Percentiles rank a stretch among this genome's conserved stretches.
Evolutionary conservation across 2,329 filamentous ascomycete species (phyloP).

Genomic region (Microsporum canis): DNA sequence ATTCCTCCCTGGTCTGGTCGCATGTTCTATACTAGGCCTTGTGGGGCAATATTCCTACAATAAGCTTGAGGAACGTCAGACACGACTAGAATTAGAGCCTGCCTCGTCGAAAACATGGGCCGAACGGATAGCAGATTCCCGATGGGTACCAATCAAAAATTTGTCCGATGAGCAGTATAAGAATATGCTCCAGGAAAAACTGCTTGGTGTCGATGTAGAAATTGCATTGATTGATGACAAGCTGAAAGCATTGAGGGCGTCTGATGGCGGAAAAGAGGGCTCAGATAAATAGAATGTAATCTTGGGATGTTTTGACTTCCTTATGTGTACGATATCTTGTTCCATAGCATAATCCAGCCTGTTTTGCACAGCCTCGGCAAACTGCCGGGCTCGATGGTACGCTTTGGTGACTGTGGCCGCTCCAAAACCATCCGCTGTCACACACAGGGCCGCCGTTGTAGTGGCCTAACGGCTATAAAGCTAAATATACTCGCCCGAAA

Average conservation of each 20-base stretch:
- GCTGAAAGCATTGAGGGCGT: constrained; percentile 45
- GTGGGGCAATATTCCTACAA: constrained; percentile 48
- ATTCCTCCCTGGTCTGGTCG: constrained; percentile 46
- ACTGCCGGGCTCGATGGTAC: background rate
- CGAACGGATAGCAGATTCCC: constrained; percentile 47
- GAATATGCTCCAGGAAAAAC: constrained; percentile 57
- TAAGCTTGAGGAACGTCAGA: constrained; percentile 33
- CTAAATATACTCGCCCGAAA: background rate
- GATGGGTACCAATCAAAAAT: constrained; percentile 59
- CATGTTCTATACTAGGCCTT: constrained; percentile 49
- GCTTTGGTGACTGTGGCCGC: background rate
- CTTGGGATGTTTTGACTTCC: background rate
- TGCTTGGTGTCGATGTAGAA: constrained; percentile 60
- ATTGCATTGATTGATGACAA: constrained; percentile 69
- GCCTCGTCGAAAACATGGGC: constrained; percentile 30
- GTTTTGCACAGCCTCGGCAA: background rate
- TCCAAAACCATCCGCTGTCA: too few species aligned
- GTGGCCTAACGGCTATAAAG: background rate
- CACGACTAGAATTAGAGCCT: constrained; percentile 29
- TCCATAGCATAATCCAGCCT: background rate
- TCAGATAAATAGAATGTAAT: background rate
- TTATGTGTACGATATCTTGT: background rate
- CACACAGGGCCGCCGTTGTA: background rate
- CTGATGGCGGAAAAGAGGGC: background rate
- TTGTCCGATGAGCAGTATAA: constrained; percentile 64